These are phyloP conservation scores for Agarophyton chilense DNA, from an alignment of 23 red algal genomes.

Conservation along the genomic window DNA sequence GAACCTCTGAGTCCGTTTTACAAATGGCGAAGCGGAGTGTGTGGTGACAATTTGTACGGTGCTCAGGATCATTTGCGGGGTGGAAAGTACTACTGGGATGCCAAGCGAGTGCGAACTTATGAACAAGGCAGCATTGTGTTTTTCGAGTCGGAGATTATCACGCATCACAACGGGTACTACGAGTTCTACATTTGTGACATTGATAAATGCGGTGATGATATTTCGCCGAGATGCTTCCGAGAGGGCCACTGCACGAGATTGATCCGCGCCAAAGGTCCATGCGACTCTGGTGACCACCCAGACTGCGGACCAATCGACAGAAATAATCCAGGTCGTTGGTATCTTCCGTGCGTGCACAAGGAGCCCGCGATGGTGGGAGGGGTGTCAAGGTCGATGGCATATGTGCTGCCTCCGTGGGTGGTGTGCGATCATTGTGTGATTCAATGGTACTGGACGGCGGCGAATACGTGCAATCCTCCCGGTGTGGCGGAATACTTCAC, in stretches of 20 bases:
- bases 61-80: conserved; percentile 60
- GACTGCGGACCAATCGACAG: conserved; percentile 62
- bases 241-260: conserved; percentile 42
- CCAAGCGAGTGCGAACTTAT: conserved; percentile 36
- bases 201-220: conserved; percentile 60
- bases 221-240: conserved; percentile 45
- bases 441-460: conserved; percentile 73
- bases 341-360: conserved; percentile 37
- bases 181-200: conserved; percentile 77
- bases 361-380: conserved; percentile 40
- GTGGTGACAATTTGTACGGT: conserved; percentile 42
- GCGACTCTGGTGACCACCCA: conserved; percentile 22
- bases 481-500: conserved; percentile 57
- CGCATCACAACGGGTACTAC: conserved; percentile 68
- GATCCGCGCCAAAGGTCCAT: conserved; percentile 33
- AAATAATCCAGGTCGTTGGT: conserved; percentile 46
- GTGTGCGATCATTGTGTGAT: conserved; percentile 51
- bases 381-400: conserved; percentile 4
- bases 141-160: conserved; percentile 71
- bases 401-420: conserved; percentile 42
- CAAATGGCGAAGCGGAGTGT: conserved; percentile 62
- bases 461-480: conserved; percentile 59
- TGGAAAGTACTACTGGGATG: conserved; percentile 51
- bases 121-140: conserved; percentile 37
- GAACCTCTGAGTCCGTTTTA: conserved; percentile 30